phyloP scores from a whole-genome alignment of 345 rosid genomes.

The Acer campestre region DNA sequence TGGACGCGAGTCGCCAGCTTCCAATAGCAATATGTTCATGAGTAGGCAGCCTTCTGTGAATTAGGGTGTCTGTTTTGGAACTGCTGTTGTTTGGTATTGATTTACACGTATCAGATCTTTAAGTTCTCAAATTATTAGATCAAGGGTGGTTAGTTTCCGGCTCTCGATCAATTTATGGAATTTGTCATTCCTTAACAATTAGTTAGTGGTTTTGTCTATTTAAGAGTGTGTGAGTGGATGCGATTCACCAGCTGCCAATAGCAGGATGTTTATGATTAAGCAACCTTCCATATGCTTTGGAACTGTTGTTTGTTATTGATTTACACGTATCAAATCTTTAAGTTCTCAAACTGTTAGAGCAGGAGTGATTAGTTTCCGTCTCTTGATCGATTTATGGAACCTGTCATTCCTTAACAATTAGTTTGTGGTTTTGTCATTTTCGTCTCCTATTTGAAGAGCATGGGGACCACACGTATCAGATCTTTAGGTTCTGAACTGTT shows the following conservation, averaged over 20 bases:
- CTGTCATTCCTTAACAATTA: not conserved
- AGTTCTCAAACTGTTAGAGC: not conserved
- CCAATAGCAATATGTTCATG: too few species aligned
- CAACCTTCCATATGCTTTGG: not conserved
- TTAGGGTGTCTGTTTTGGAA: not conserved
- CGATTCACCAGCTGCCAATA: not conserved
- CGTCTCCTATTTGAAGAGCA: not conserved
- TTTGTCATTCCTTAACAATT: not conserved
- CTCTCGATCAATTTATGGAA: not conserved
- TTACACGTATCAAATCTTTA: not conserved
- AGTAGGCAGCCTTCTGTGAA: too few species aligned
- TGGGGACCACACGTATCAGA: not conserved
- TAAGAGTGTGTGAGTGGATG: not conserved
- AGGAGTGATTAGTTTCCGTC: not conserved
- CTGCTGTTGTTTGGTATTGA: not conserved
- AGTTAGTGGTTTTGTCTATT: not conserved
- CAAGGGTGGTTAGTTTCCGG: not conserved
- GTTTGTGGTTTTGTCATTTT: not conserved
- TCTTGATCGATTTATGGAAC: constrained; percentile 1
- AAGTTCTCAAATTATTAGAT: not conserved
- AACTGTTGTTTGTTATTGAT: not conserved
- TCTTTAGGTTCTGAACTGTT: not conserved
- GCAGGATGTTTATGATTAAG: too few species aligned
- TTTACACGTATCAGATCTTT: not conserved
- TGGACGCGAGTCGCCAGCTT: not conserved